Percentiles rank a stretch among this genome's conserved stretches.
Evolutionary conservation across 371 early-diverging fungal species (phyloP).

Genomic region (Lichtheimia hyalospora): DNA sequence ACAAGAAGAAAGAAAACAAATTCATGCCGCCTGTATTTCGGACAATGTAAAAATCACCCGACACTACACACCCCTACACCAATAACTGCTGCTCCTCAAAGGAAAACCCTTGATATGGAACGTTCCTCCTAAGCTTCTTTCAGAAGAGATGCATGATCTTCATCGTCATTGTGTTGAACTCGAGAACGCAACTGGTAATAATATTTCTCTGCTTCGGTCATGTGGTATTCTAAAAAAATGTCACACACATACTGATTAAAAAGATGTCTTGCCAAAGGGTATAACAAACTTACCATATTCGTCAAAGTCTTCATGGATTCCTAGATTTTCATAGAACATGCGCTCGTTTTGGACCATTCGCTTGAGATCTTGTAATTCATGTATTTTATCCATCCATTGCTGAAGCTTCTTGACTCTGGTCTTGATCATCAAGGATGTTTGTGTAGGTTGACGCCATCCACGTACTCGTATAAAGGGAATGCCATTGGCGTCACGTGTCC

Average conservation of each 20-base stretch:
- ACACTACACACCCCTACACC: not conserved
- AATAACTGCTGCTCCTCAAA: not conserved
- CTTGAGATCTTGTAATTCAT: not conserved
- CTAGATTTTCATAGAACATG: constrained; percentile 5
- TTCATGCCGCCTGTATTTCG: constrained; percentile 10
- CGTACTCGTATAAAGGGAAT: constrained; percentile 18
- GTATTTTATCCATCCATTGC: constrained; percentile 7
- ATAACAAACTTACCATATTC: constrained; percentile 11
- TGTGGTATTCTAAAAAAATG: not conserved
- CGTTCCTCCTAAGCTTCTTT: too few species aligned
- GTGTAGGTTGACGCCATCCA: constrained; percentile 25
- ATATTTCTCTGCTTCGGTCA: not conserved
- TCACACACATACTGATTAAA: not conserved
- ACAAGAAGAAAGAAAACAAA: constrained; percentile 2
- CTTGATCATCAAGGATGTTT: constrained; percentile 28
- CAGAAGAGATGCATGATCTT: too few species aligned
- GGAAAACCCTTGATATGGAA: too few species aligned
- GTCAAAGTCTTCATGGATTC: not conserved
- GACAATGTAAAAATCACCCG: constrained; percentile 1
- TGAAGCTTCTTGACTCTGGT: constrained; percentile 15
- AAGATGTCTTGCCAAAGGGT: too few species aligned
- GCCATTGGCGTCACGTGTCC: constrained; percentile 3
- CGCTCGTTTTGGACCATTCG: constrained; percentile 7
- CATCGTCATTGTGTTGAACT: too few species aligned
- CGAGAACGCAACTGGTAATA: too few species aligned